phyloP scores from a whole-genome alignment of 306 rosid genomes.

The Clitoria ternatea region DNA sequence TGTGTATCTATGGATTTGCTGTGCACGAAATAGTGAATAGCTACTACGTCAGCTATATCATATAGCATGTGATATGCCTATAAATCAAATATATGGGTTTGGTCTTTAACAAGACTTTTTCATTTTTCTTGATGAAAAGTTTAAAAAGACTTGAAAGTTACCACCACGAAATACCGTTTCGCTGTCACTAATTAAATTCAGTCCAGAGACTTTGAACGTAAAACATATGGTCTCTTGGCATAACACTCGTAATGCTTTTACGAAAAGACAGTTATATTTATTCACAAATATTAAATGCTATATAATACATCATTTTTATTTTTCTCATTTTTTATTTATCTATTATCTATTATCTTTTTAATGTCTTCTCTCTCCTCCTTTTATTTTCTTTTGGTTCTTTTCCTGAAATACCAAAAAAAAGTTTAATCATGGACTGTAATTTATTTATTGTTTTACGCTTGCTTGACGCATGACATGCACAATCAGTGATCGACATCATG shows the following conservation, averaged over 20 bases:
- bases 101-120: too few relatives aligned
- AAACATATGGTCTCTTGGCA: slow-evolving; percentile 5
- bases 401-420: too few relatives aligned
- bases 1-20: too few relatives aligned
- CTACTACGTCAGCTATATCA: not conserved
- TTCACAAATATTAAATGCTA: not conserved
- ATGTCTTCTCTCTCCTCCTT: too few relatives aligned
- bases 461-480: not conserved
- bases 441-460: not conserved
- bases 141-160: not conserved
- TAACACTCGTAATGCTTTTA: not conserved
- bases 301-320: not conserved
- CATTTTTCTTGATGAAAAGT: slow-evolving; percentile 2
- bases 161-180: not conserved
- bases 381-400: too few relatives aligned
- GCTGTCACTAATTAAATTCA: not conserved
- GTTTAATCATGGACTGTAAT: too few relatives aligned
- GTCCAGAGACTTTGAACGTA: slow-evolving; percentile 31
- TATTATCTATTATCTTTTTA: too few relatives aligned
- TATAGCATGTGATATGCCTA: slow-evolving; percentile 3
- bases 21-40: too few relatives aligned
- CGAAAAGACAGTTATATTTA: too few relatives aligned
- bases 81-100: slow-evolving; percentile 10
- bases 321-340: not conserved
- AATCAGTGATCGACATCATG: not conserved